Percentiles rank a stretch among this genome's conserved stretches.
These are phyloP conservation scores for Jamesozyma gamospora DNA, from an alignment of 805 yeast genomes.

Conservation along the genomic window DNA sequence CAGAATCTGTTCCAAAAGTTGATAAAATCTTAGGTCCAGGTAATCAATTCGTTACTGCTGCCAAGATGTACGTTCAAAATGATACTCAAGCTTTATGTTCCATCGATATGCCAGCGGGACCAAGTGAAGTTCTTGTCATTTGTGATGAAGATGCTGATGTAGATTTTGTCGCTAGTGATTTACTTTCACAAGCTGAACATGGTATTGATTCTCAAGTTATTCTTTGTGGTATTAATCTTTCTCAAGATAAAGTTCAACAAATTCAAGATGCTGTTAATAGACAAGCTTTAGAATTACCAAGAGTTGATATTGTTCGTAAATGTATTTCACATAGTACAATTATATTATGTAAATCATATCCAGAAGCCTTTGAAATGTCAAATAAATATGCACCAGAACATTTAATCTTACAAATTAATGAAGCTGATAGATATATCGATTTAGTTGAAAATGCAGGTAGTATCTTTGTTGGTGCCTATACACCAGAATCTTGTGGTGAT, in stretches of 20 bases:
- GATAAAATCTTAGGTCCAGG: conserved; percentile 99
- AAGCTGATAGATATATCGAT: conserved; percentile 64
- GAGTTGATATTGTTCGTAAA: conserved; percentile 86
- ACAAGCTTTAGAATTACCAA: conserved; percentile 78
- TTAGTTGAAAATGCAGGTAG: conserved; percentile 89
- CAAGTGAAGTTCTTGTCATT: conserved; percentile 93
- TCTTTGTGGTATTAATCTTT: conserved; percentile 69
- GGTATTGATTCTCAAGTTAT: conserved; percentile 98
- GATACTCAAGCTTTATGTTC: conserved; percentile 92
- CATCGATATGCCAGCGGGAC: conserved; percentile 99
- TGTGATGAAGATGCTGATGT: conserved; percentile 86
- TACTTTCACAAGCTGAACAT: conserved; percentile 96
- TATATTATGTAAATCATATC: conserved; percentile 54
- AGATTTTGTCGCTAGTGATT: conserved; percentile 93
- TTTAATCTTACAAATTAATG: conserved; percentile 77
- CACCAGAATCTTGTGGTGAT: conserved; percentile 98
- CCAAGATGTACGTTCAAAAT: conserved; percentile 94
- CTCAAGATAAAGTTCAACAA: conserved; percentile 46
- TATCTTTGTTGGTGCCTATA: conserved; percentile 89
- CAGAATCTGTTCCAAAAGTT: conserved; percentile 82
- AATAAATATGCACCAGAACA: conserved; percentile 97
- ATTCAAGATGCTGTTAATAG: conserved; percentile 74
- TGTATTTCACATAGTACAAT: conserved; percentile 89
- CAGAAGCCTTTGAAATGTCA: conserved; percentile 78
- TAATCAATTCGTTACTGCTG: conserved; percentile 98